phyloP scores from a whole-genome alignment of 176 grass and related monocot species.

The Poa pratensis region DNA sequence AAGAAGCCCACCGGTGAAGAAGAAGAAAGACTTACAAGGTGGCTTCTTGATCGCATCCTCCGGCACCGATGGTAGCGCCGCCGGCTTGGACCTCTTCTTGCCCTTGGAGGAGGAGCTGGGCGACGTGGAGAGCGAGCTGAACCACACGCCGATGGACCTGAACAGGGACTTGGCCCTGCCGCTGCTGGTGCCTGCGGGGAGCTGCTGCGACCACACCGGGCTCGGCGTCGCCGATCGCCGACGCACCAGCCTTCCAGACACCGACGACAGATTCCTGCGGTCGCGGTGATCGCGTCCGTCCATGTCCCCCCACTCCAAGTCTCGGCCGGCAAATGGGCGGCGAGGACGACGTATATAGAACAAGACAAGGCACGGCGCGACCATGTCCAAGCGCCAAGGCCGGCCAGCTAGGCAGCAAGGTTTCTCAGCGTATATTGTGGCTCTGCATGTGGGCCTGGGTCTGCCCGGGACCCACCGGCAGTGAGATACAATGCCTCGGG shows the following conservation, averaged over 20 bases:
- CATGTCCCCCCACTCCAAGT: neutral
- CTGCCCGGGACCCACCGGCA: neutral
- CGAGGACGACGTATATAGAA: neutral
- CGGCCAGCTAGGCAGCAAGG: neutral
- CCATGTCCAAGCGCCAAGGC: slow-evolving; percentile 15
- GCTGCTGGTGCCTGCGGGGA: slow-evolving; percentile 31
- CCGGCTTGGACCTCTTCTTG: neutral
- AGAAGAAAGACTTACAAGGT: slow-evolving; percentile 38
- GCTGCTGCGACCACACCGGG: slow-evolving; percentile 45
- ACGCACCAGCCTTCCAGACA: slow-evolving; percentile 10
- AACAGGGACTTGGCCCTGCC: slow-evolving; percentile 38
- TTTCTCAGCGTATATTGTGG: neutral
- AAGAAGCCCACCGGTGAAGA: neutral
- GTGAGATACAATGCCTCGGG: neutral
- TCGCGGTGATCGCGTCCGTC: slow-evolving; percentile 37
- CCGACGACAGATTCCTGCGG: slow-evolving; percentile 35
- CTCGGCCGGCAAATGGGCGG: slow-evolving; percentile 9
- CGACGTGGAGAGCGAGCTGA: slow-evolving; percentile 39
- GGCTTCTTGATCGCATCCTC: slow-evolving; percentile 44
- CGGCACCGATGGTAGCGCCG: neutral
- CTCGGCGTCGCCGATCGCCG: slow-evolving; percentile 18
- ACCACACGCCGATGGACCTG: slow-evolving; percentile 56
- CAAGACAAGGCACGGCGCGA: slow-evolving; percentile 1
- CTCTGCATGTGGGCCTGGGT: neutral
- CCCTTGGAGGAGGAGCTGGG: neutral